Conservation (phyloP, 352 stramenopile species). For the Achlya hypogyna region DNA sequence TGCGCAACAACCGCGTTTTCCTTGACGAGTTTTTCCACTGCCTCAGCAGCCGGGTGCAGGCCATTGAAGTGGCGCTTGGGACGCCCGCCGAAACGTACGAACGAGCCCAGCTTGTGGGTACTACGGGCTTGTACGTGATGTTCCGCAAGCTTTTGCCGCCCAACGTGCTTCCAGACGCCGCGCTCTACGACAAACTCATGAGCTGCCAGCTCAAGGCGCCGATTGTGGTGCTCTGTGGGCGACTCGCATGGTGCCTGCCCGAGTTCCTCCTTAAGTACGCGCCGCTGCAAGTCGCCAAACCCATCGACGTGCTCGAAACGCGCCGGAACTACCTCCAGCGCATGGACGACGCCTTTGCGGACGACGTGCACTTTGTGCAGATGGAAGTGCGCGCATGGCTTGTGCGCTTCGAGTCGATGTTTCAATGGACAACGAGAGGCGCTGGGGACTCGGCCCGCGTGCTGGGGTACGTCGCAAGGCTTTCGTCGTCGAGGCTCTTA, state of each 20-base stretch:
- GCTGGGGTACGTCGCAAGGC: constrained; percentile 25
- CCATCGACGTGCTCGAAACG: constrained; percentile 63
- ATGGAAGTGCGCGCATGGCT: constrained; percentile 78
- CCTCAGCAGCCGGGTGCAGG: constrained; percentile 53
- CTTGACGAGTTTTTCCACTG: constrained; percentile 82
- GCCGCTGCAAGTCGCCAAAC: constrained; percentile 68
- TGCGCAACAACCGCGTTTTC: constrained; percentile 74
- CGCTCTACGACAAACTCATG: constrained; percentile 88
- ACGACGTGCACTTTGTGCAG: constrained; percentile 66
- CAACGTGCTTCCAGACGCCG: constrained; percentile 76
- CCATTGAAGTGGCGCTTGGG: constrained; percentile 64
- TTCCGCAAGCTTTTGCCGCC: constrained; percentile 72
- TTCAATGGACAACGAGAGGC: constrained; percentile 69
- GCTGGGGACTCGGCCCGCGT: constrained; percentile 63
- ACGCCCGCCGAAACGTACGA: constrained; percentile 84
- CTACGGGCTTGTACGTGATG: constrained; percentile 85
- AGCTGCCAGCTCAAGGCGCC: constrained; percentile 73
- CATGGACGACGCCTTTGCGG: constrained; percentile 71
- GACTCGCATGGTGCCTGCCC: constrained; percentile 77
- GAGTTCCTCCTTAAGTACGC: constrained; percentile 82
- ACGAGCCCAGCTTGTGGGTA: constrained; percentile 76
- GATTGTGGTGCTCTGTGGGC: constrained; percentile 73
- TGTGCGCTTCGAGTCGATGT: constrained; percentile 82
- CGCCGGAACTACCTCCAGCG: constrained; percentile 68
- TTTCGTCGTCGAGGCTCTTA: neutral